Base-by-base conservation (phyloP, 371 early-diverging fungal species). In the Rhizomucor pusillus region DNA sequence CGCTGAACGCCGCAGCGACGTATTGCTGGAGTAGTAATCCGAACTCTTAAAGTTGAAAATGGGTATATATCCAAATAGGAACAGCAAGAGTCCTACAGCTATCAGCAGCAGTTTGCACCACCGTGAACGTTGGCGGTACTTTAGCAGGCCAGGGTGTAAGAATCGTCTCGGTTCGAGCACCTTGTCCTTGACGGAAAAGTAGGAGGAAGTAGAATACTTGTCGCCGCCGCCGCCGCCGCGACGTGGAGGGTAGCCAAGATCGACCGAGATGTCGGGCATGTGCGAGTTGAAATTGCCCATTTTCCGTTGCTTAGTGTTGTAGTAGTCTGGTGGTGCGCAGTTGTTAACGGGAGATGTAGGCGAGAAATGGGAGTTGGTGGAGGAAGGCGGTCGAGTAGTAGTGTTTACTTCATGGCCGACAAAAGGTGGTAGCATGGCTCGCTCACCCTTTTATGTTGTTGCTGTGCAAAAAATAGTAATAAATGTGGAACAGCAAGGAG, bases 31-130 rank as follows among this genome's bases (percentile, higher is more conserved):
- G 56, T 37, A 22, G 37, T 37, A 7, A 19, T 34, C 35, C 5
- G 36, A 43, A n/a, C 23, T 56, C 16, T 46, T 57, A 54, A 57
- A 60, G 34, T 46, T 49, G 51, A 65, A 65, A 19, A 59, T 59
- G 10, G 65, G 65, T 18, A 65, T 50, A 35, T 65, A 65, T 25
- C 57, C 46, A 7, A 60, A 48, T n/a, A 65, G 33, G 37, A 48
- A 41, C 9, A 61, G 48, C 41, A 65, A 29, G 14, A 65, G 37
- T 18, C 43, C 45, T 29, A 34, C 47, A 6, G 54, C 40, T 16
- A 65, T 9, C 1, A 58, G 20, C 6, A 53, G 18, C 13, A 57
- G 9, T 40, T 56, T 56, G n/a, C 58, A 48, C 57, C 54, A 55
- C 2, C 55, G 57, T 24, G 37, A 20, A 18, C 54, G 52, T 14